These are phyloP conservation scores for Phalaenopsis equestris DNA, from an alignment of 106 monocot genomes.

Conservation along the genomic window DNA sequence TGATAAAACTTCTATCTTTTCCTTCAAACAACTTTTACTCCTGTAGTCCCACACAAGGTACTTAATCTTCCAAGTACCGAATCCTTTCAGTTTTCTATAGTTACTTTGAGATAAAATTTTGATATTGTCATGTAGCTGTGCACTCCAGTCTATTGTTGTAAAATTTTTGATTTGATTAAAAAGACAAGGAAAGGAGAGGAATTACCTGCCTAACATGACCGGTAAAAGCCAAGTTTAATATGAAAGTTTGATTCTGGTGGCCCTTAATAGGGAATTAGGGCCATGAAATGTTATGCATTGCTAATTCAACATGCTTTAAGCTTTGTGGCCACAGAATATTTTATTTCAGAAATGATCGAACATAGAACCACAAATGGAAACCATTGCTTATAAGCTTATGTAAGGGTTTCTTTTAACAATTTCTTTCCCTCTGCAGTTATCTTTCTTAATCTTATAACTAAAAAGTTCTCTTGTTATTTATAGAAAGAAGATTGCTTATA, in stretches of 20 bases:
- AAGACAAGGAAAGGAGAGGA: neutral
- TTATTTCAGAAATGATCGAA: neutral
- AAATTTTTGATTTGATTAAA: neutral
- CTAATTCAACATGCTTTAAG: neutral
- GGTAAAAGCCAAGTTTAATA: neutral
- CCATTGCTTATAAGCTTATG: neutral
- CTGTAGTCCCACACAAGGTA: too few relatives aligned
- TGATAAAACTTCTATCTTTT: too few relatives aligned
- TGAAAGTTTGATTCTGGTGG: neutral
- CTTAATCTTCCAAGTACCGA: too few relatives aligned
- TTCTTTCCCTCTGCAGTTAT: neutral
- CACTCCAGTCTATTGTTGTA: neutral
- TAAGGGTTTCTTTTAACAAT: neutral
- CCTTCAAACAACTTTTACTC: too few relatives aligned
- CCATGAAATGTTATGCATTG: neutral
- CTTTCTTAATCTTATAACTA: neutral
- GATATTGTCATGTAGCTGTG: too few relatives aligned
- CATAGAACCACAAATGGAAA: neutral
- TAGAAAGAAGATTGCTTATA: neutral
- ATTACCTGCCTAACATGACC: neutral
- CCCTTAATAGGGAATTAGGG: neutral
- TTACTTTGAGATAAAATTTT: too few relatives aligned
- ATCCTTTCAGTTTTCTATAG: too few relatives aligned
- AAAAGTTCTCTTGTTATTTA: neutral
- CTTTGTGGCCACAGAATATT: neutral